Conservation (phyloP, 805 yeast species). For the Teunomyces gatunensis region DNA sequence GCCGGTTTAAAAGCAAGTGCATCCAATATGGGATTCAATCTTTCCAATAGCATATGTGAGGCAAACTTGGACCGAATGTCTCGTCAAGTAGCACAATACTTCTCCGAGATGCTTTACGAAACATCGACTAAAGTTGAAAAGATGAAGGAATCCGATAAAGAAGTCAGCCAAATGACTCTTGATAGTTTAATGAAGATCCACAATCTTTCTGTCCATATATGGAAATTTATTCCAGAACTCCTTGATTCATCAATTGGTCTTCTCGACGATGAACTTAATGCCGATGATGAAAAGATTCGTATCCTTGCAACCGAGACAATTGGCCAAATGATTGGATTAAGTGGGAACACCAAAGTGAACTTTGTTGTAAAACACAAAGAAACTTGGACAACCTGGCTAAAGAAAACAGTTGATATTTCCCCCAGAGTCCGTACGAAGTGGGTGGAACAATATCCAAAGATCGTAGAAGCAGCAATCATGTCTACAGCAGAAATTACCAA, state of each 20-base stretch:
- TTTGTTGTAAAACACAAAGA: constrained; percentile 57
- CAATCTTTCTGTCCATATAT: constrained; percentile 58
- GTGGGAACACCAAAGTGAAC: constrained; percentile 46
- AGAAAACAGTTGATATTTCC: constrained; percentile 68
- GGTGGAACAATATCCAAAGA: constrained; percentile 56
- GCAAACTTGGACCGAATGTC: constrained; percentile 71
- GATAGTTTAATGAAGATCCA: constrained; percentile 62
- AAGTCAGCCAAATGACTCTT: constrained; percentile 18
- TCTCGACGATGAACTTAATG: constrained; percentile 74
- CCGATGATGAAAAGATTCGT: constrained; percentile 64
- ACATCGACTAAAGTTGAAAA: constrained; percentile 28
- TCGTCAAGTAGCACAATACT: constrained; percentile 71
- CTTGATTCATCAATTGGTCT: constrained; percentile 73
- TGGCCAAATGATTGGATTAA: constrained; percentile 54
- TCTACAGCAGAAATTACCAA: constrained; percentile 46
- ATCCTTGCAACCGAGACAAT: constrained; percentile 69
- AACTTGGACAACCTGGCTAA: constrained; percentile 70
- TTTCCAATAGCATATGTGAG: constrained; percentile 67
- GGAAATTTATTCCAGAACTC: constrained; percentile 77
- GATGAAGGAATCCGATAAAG: constrained; percentile 9
- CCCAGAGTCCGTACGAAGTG: constrained; percentile 65
- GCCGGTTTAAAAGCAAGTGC: constrained; percentile 10
- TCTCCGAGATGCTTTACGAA: constrained; percentile 71
- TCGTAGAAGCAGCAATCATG: constrained; percentile 45
- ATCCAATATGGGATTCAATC: constrained; percentile 59